Conservation (phyloP, 306 rosid genomes). For the Sophora flavescens region DNA sequence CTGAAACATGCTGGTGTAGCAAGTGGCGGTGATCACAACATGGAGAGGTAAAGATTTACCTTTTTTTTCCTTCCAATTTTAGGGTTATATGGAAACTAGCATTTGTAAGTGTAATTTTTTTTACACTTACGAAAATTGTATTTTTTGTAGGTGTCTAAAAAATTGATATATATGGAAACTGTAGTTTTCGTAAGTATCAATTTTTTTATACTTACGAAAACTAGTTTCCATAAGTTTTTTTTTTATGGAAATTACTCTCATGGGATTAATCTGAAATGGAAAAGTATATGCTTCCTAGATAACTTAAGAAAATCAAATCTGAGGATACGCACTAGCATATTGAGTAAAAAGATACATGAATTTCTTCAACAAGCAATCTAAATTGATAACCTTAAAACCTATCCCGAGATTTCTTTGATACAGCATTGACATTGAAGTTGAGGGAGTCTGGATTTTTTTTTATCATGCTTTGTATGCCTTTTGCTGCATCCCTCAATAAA, state of each 20-base stretch:
- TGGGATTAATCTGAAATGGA: not conserved
- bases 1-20: too few species aligned
- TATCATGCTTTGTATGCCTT: constrained; percentile 70
- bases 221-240: not conserved
- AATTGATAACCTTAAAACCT: constrained; percentile 26
- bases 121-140: too few species aligned
- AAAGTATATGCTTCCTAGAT: not conserved
- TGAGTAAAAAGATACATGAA: constrained; percentile 1
- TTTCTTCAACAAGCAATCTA: constrained; percentile 26
- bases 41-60: too few species aligned
- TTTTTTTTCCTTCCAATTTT: too few species aligned
- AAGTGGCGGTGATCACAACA: too few species aligned
- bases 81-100: too few species aligned
- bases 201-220: too few species aligned
- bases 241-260: not conserved
- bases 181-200: too few species aligned
- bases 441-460: constrained; percentile 77
- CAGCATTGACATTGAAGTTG: constrained; percentile 79
- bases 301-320: constrained; percentile 4
- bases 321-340: not conserved
- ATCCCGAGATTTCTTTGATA: constrained; percentile 62
- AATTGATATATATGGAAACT: too few species aligned
- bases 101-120: too few species aligned
- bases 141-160: too few species aligned
- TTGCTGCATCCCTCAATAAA: constrained; percentile 79